Base-by-base conservation (phyloP, 2,329 filamentous ascomycete genomes). In the Monascus ruber region DNA sequence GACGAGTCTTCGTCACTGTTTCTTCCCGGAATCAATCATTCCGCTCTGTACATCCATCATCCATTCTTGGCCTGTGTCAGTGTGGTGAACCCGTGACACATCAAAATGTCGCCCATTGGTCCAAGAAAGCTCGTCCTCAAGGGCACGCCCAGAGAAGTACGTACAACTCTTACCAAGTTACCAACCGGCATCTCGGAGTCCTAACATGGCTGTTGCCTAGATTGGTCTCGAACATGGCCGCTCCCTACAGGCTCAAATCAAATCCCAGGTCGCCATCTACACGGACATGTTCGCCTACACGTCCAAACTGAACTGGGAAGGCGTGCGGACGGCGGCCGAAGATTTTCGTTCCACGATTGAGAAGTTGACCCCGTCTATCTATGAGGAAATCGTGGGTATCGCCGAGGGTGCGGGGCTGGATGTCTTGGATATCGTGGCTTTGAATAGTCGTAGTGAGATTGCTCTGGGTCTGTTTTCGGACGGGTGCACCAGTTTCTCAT, bases 371-470 rank as follows among this genome's bases (percentile, higher is more conserved):
- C 58, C 63, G 0, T 49, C 60, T 11, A 52, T 68, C 11, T 49
- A 66, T 4, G 51, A 55, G n/a, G 71, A 74, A 45, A 69, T 71
- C 47, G 52, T 56, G 39, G 78, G 71, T 2, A 64, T 78, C 34
- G 73, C 75, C 1, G 64, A 72, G 26, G 75, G 74, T 5, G 64
- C 73, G 0, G 60, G 53, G 0, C 48, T 65, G 5, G 54, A 65
- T n/a, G 44, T 75, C 1, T 57, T 71, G 6, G 69, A 72, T 24
- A 72, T 79, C 31, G 57, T 78, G 6, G 74, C 75, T 0, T 54
- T 78, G 38, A 78, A 79, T 44, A 72, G 76, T 24, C 67, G 75
- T 8, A 78, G 73, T 0, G 74, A 78, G 50, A 76, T 78, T 36
- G 69, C 72, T 1, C 74, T 74, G 44, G 75, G 74, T 0, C 53